Evolutionary conservation across 306 rosid genomes (phyloP), one percentile per base, ranked within the genome.

Genomic region (Castanopsis chinensis): DNA sequence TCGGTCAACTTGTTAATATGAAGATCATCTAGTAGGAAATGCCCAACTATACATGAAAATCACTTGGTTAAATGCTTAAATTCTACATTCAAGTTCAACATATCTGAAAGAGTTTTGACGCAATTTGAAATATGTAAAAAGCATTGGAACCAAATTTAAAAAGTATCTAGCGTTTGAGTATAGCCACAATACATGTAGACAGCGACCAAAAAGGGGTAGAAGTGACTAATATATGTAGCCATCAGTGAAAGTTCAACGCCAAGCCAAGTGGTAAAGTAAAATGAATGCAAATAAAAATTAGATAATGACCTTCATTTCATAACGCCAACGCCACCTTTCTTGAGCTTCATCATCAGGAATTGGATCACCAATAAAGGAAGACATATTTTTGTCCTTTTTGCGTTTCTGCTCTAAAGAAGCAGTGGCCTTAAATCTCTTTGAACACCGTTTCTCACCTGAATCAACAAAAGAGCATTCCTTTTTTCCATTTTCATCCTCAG

Each of bases 301-400:
- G 81, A 77, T 67, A 72, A 78, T 76, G 20, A 92, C 98, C 98
- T 92, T 94, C 87, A 91, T 68, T 81, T 89, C 89, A 77, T 94
- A 94, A 25, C 98, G 97, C 98, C 98, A 94, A 54, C 87, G 88
- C 98, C 98, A 94, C 89, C 89, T 88, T 68, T 87, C 82, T 58
- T 73, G 97, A 85, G 98, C 97, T 88, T 94, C 97, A 72, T 81
- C 87, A 60, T 82, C 88, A 41, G 93, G 90, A 82, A 92, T 82
- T 71, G 97, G 94, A 84, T 92, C 94, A 74, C 97, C 97, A 79
- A 91, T 45, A 79, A 94, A 94, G 78, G 69, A 87, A 82, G 86
- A 10, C 78, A 45, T 68, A 64, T 17, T 61, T 73, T 71, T 70
- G 19, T 51, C 3, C 20, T 72, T 58, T 67, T 78, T 72, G 51